Evolutionary conservation across 768 basidiomycete genomes (phyloP).

Genomic region (Pisolithus marmoratus): DNA sequence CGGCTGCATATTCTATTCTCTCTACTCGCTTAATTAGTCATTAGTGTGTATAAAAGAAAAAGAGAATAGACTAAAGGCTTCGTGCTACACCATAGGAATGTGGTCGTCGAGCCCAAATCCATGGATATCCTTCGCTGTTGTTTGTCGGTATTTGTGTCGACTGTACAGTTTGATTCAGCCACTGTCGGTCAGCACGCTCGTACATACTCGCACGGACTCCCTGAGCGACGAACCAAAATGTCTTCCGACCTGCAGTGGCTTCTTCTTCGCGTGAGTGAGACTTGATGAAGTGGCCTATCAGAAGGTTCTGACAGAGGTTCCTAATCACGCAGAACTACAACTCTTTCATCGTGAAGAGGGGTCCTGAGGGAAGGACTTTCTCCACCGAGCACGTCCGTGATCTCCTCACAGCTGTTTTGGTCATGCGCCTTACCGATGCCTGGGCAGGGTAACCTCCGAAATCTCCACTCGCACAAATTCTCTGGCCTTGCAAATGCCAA

Average conservation of each 20-base stretch:
- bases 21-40: no score
- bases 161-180: slow-evolving; percentile 31
- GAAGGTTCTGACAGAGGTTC: neutral
- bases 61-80: no score
- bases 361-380: slow-evolving; percentile 68
- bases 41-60: no score
- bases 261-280: slow-evolving; percentile 68
- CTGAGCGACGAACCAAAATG: slow-evolving; percentile 42
- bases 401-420: neutral
- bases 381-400: slow-evolving; percentile 75
- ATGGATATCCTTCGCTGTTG: slow-evolving; percentile 9
- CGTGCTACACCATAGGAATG: no score
- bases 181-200: slow-evolving; percentile 16
- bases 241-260: slow-evolving; percentile 92
- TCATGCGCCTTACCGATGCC: neutral
- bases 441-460: slow-evolving; percentile 74
- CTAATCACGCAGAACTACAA: slow-evolving; percentile 56
- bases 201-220: slow-evolving; percentile 9
- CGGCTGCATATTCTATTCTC: no score
- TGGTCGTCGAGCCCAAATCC: no score
- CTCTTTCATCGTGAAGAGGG: slow-evolving; percentile 81
- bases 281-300: neutral
- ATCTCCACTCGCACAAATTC: slow-evolving; percentile 88
- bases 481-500: slow-evolving; percentile 85
- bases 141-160: slow-evolving; percentile 25